These are phyloP conservation scores for Obba rivulosa DNA, from an alignment of 768 basidiomycete genomes.

Conservation along the genomic window DNA sequence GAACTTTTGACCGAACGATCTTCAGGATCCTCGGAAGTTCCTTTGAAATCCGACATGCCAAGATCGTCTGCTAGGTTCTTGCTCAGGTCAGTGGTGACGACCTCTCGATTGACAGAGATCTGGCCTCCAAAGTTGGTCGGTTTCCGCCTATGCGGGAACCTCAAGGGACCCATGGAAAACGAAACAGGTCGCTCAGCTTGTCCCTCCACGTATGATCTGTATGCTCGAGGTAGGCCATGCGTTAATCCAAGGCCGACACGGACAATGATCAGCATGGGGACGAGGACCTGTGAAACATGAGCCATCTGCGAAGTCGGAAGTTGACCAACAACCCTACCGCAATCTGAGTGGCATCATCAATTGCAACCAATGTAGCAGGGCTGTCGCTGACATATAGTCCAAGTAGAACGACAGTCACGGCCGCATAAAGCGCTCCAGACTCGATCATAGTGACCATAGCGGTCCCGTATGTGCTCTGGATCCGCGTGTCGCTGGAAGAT, in stretches of 20 bases:
- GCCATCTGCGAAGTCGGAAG: too few relatives aligned
- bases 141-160: too few relatives aligned
- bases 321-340: slow-evolving; percentile 7
- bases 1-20: too few relatives aligned
- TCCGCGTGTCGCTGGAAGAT: neutral
- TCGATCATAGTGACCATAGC: slow-evolving; percentile 17
- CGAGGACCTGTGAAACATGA: slow-evolving; percentile 7
- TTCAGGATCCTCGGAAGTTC: too few relatives aligned
- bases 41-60: too few relatives aligned
- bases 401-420: slow-evolving; percentile 11
- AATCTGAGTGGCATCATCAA: slow-evolving; percentile 10
- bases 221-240: neutral
- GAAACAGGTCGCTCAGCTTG: too few relatives aligned
- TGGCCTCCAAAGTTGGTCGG: too few relatives aligned
- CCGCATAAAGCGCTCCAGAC: slow-evolving; percentile 14
- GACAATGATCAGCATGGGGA: slow-evolving; percentile 14
- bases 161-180: too few relatives aligned
- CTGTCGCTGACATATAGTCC: slow-evolving; percentile 6
- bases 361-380: slow-evolving; percentile 1
- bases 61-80: too few relatives aligned
- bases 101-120: too few relatives aligned
- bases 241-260: slow-evolving; percentile 11
- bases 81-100: too few relatives aligned
- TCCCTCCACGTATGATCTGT: neutral
- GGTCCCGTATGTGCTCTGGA: slow-evolving; percentile 4